Evolutionary conservation across 495 filamentous ascomycete species (phyloP), one percentile per base, ranked within the genome.

Genomic region (Aspergillus avenaceus): DNA sequence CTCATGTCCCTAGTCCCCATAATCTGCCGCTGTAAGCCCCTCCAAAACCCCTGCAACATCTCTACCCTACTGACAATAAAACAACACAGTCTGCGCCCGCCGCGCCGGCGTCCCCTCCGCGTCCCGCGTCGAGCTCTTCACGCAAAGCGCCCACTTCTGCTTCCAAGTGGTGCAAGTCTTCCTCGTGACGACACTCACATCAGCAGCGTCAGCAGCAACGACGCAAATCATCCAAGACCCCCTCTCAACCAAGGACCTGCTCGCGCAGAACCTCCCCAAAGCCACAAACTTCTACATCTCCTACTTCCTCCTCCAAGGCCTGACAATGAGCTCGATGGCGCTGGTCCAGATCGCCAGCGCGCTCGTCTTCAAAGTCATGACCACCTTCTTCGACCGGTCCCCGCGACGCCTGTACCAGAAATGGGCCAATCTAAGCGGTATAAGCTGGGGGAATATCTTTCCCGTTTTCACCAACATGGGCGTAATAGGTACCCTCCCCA

Each of bases 121-220:
- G 7, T 84, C 88, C 1, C 75, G 81, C 9, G 85, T 95, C 16
- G 91, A 96, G 67, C 77, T 95, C 2, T 87, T 86, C 55, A 88
- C 87, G 0, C 91, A 96, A 60, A 91, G 86, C 54, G 87, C 82
- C 19, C 93, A 95, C 72, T 96, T 96, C 61, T 84, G 78, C 41
- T 96, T 96, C 74, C 90, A 95, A 64, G 87, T 96, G 29, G 78
- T 96, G 26, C 90, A 96, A 63, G 87, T 95, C 14, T 96, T 96
- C 70, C 69, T 96, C 19, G 80, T 96, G 41, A 81, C 87, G 0
- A 96, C 91, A 0, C 48, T 93, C 47, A 77, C 84, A 13, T 88
- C 86, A 0, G 85, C 85, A 1, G 83, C 87, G 4, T 86, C 89
- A 1, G 77, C 89, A 6, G 76, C 84, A 3, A 83, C 79, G 21